Evolutionary conservation across 441 rosid species (phyloP).

Genomic region (Gossypium armourianum): DNA sequence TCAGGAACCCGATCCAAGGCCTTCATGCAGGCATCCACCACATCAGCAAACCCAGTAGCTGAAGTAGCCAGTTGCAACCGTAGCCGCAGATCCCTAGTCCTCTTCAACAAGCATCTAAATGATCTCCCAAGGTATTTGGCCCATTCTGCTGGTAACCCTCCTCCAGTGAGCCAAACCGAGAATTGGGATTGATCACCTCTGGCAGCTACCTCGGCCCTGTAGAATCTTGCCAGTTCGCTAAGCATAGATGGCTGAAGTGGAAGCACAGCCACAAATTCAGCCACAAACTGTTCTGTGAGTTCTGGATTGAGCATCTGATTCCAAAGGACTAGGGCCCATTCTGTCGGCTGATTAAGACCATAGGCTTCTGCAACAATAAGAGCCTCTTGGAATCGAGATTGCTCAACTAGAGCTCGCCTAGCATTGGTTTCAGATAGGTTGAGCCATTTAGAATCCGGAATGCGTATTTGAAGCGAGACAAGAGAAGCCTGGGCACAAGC

Average conservation of each 20-base stretch:
- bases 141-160: constrained; percentile 92
- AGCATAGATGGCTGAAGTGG: constrained; percentile 89
- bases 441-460: constrained; percentile 92
- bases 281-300: constrained; percentile 73
- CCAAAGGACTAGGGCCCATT: constrained; percentile 95
- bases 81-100: constrained; percentile 70
- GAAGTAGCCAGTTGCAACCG: constrained; percentile 61
- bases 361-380: constrained; percentile 95
- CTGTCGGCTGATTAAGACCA: constrained; percentile 81
- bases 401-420: constrained; percentile 74
- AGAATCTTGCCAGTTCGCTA: constrained; percentile 73
- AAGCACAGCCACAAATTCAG: constrained; percentile 86
- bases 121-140: constrained; percentile 84
- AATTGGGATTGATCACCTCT: constrained; percentile 90
- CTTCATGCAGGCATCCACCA: constrained; percentile 46
- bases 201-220: constrained; percentile 78
- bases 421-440: constrained; percentile 79
- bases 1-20: constrained; percentile 76
- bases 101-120: constrained; percentile 74
- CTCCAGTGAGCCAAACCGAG: constrained; percentile 89
- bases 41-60: constrained; percentile 75
- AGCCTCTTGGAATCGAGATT: constrained; percentile 87
- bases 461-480: constrained; percentile 88
- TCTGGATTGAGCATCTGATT: constrained; percentile 91
- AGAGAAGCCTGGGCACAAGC: constrained; percentile 91